Percentiles rank a stretch among this genome's conserved stretches.
These are phyloP conservation scores for Candida adriatica DNA, from an alignment of 805 yeast genomes.

Conservation along the genomic window DNA sequence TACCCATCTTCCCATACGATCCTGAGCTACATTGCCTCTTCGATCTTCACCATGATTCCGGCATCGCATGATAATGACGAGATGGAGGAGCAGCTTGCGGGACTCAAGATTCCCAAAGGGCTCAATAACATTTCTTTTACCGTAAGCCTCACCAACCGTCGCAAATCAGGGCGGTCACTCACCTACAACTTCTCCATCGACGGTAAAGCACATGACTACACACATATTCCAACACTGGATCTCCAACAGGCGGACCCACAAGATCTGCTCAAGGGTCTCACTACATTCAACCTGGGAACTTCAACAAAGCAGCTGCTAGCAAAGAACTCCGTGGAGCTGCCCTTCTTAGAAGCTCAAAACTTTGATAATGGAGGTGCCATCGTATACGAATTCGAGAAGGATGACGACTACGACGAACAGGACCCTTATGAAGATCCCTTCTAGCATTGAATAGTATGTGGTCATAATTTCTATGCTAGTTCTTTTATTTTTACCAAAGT, in stretches of 20 bases:
- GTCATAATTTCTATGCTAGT: background rate
- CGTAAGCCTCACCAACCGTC: slow-evolving; percentile 53
- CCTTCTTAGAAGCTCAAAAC: slow-evolving; percentile 84
- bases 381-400: slow-evolving; percentile 91
- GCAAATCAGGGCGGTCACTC: slow-evolving; percentile 81
- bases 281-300: slow-evolving; percentile 82
- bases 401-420: slow-evolving; percentile 96
- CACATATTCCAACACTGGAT: slow-evolving; percentile 21
- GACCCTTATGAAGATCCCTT: slow-evolving; percentile 98
- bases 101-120: slow-evolving; percentile 43
- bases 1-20: slow-evolving; percentile 50
- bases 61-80: slow-evolving; percentile 31
- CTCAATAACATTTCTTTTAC: slow-evolving; percentile 42
- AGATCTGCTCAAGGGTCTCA: slow-evolving; percentile 57
- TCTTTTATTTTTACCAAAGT: slow-evolving; percentile 41
- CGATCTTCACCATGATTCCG: slow-evolving; percentile 60
- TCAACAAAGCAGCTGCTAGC: slow-evolving; percentile 71
- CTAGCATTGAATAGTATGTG: slow-evolving; percentile 22
- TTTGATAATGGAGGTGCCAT: slow-evolving; percentile 87
- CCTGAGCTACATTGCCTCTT: slow-evolving; percentile 66
- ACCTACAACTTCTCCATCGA: slow-evolving; percentile 49
- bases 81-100: slow-evolving; percentile 34
- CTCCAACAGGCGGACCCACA: slow-evolving; percentile 32
- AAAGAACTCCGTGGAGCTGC: slow-evolving; percentile 79
- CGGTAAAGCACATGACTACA: slow-evolving; percentile 36